Conservation (phyloP, 1,284 basidiomycete species). For the Coniferiporia sulphurascens region DNA sequence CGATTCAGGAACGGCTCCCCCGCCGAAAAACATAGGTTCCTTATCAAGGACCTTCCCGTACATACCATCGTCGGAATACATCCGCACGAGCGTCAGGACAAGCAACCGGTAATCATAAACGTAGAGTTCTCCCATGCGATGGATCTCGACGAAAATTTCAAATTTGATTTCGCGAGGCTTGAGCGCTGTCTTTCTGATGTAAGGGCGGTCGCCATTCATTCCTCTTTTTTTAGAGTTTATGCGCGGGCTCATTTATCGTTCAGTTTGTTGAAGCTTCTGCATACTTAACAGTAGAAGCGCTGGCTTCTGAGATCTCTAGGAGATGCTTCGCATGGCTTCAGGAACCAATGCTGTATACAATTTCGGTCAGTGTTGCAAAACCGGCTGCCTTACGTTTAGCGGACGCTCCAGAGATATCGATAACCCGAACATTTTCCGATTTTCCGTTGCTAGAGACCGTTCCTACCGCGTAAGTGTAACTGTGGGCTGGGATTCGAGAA, state of each 20-base stretch:
- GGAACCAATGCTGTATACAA: slow-evolving; percentile 3
- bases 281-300: slow-evolving; percentile 13
- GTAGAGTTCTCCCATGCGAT: slow-evolving; percentile 36
- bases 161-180: slow-evolving; percentile 11
- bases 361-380: slow-evolving; percentile 9
- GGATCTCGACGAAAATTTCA: slow-evolving; percentile 12
- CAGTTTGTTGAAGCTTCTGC: slow-evolving; percentile 14
- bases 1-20: slow-evolving; percentile 26
- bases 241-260: background rate
- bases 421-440: slow-evolving; percentile 14
- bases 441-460: slow-evolving; percentile 1
- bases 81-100: slow-evolving; percentile 62
- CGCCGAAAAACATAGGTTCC: slow-evolving; percentile 28
- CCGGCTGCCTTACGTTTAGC: slow-evolving; percentile 14
- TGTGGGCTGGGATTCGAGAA: background rate
- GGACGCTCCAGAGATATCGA: slow-evolving; percentile 10
- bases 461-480: background rate
- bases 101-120: slow-evolving; percentile 66
- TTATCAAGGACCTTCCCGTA: slow-evolving; percentile 49
- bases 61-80: slow-evolving; percentile 71
- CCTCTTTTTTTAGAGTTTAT: background rate
- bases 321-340: slow-evolving; percentile 9
- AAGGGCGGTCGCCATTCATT: slow-evolving; percentile 12
- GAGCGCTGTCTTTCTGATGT: slow-evolving; percentile 16
- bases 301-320: slow-evolving; percentile 4